Conservation (phyloP, 768 basidiomycete species). For the Suillus placidus region DNA sequence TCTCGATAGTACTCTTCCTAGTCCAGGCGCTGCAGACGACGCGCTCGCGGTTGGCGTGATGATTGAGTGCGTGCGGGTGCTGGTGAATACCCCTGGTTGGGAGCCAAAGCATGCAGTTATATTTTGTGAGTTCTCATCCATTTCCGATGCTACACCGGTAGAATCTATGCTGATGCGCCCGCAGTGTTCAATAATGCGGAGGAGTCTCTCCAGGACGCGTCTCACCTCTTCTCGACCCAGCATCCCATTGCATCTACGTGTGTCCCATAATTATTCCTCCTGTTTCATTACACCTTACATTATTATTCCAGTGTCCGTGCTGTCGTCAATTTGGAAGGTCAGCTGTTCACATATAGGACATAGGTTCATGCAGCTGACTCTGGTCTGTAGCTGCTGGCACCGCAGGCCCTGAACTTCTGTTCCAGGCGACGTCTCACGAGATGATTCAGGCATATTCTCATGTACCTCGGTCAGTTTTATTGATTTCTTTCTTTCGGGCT, state of each 20-base stretch:
- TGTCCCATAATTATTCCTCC: slow-evolving; percentile 30
- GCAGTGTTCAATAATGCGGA: slow-evolving; percentile 95
- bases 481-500: neutral
- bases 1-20: slow-evolving; percentile 87
- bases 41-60: slow-evolving; percentile 87
- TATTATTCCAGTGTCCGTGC: slow-evolving; percentile 69
- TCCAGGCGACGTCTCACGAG: slow-evolving; percentile 94
- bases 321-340: slow-evolving; percentile 89
- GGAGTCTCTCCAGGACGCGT: slow-evolving; percentile 93
- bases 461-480: slow-evolving; percentile 63
- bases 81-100: slow-evolving; percentile 66
- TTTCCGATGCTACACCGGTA: neutral
- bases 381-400: slow-evolving; percentile 72
- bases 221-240: slow-evolving; percentile 91
- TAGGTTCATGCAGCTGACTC: neutral
- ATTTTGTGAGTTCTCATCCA: slow-evolving; percentile 61
- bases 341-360: slow-evolving; percentile 7
- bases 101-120: slow-evolving; percentile 77
- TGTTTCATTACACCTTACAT: neutral
- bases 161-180: neutral
- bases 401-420: slow-evolving; percentile 84
- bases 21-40: slow-evolving; percentile 89
- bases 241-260: slow-evolving; percentile 74
- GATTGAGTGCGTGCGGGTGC: slow-evolving; percentile 84
- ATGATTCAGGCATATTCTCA: slow-evolving; percentile 92